Percentiles rank a stretch among this genome's conserved stretches.
phyloP scores from a whole-genome alignment of 306 rosid genomes.

The Datisca glomerata region DNA sequence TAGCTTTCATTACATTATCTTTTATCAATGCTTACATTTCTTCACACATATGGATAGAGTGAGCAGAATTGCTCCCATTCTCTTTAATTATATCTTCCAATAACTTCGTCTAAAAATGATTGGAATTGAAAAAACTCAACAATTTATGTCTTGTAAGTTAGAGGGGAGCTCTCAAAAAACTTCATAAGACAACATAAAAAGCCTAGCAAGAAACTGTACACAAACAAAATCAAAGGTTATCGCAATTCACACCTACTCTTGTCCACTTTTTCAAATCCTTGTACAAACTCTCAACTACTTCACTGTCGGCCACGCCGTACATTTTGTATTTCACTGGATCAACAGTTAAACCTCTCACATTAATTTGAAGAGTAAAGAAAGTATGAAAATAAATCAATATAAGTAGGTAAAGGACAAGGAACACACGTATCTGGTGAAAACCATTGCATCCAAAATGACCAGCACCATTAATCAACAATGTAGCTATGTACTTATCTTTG shows the following conservation, averaged over 20 bases:
- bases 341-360: conserved; percentile 2
- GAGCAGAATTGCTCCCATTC: too few species aligned
- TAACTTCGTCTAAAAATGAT: too few species aligned
- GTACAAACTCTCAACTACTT: conserved; percentile 40
- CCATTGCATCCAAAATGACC: conserved; percentile 80
- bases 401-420: background rate
- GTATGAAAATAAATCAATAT: background rate
- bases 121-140: too few species aligned
- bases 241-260: conserved; percentile 36
- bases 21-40: too few species aligned
- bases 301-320: conserved; percentile 46
- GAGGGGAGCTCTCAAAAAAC: too few species aligned
- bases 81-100: too few species aligned
- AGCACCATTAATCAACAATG: conserved; percentile 74
- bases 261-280: conserved; percentile 85
- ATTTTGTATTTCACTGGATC: conserved; percentile 64
- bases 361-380: background rate
- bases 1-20: too few species aligned
- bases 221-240: conserved; percentile 1
- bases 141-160: too few species aligned
- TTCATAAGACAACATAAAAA: too few species aligned
- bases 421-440: conserved; percentile 57
- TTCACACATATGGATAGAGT: too few species aligned
- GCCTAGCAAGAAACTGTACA: too few species aligned
- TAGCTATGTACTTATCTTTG: conserved; percentile 69